Evolutionary conservation across 108 stramenopile genomes (phyloP).

Genomic region (Craspedostauros australis): DNA sequence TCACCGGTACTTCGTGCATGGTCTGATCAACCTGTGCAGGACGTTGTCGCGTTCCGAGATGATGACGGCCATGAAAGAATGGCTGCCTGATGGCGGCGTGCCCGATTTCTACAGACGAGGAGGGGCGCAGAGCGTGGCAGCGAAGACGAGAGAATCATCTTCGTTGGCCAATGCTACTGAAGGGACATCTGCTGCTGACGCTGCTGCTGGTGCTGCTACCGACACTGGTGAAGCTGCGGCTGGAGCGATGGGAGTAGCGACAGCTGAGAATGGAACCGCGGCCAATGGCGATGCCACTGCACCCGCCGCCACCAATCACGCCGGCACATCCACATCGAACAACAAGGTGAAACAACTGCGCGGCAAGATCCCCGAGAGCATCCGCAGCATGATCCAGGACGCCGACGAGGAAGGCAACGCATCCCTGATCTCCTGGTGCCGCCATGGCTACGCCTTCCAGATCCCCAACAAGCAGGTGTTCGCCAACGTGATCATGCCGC

Average conservation of each 20-base stretch:
- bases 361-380: slow-evolving; percentile 18
- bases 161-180: too few relatives aligned
- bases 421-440: slow-evolving; percentile 39
- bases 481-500: slow-evolving; percentile 46
- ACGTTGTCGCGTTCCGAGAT: slow-evolving; percentile 11
- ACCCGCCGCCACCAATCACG: too few relatives aligned
- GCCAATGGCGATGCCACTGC: too few relatives aligned
- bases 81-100: slow-evolving; percentile 15
- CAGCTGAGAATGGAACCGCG: too few relatives aligned
- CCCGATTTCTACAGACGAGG: slow-evolving; percentile 21
- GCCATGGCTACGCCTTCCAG: slow-evolving; percentile 49
- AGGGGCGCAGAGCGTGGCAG: too few relatives aligned
- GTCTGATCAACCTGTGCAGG: slow-evolving; percentile 8
- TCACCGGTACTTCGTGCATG: slow-evolving; percentile 34
- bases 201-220: too few relatives aligned
- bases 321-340: too few relatives aligned
- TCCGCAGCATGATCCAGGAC: slow-evolving; percentile 21
- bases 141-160: too few relatives aligned
- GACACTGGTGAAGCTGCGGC: too few relatives aligned
- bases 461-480: slow-evolving; percentile 41
- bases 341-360: slow-evolving; percentile 17
- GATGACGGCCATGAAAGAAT: slow-evolving; percentile 25
- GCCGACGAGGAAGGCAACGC: slow-evolving; percentile 11
- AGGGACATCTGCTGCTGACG: too few relatives aligned
- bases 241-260: too few relatives aligned